Conservation (phyloP, 1,284 basidiomycete species). For the Peniophora sp. region DNA sequence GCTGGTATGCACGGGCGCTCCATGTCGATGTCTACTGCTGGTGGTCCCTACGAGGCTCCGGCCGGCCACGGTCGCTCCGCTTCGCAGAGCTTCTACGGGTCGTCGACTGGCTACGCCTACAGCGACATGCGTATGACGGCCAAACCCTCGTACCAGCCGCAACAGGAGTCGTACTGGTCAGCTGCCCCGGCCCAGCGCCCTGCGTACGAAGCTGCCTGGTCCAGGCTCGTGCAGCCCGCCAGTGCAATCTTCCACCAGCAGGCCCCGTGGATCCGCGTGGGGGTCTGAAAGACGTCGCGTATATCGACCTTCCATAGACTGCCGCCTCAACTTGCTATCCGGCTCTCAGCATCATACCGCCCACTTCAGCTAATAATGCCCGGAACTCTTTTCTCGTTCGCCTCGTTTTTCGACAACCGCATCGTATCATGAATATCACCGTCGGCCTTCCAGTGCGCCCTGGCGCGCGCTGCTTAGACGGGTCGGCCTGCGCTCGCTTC, state of each 20-base stretch:
- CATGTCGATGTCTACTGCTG: slow-evolving; percentile 40
- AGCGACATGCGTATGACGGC: slow-evolving; percentile 35
- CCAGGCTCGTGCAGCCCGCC: too few relatives aligned
- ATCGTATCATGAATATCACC: too few relatives aligned
- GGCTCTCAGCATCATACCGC: too few relatives aligned
- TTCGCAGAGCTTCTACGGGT: slow-evolving; percentile 33
- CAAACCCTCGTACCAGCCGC: slow-evolving; percentile 29
- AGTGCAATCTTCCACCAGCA: too few relatives aligned
- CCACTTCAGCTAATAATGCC: too few relatives aligned
- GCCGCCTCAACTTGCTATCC: too few relatives aligned
- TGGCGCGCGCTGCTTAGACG: slow-evolving; percentile 10
- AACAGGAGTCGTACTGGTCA: slow-evolving; percentile 32
- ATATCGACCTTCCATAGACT: too few relatives aligned
- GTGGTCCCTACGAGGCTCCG: slow-evolving; percentile 37
- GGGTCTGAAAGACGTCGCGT: too few relatives aligned
- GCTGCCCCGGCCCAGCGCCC: slow-evolving; percentile 18
- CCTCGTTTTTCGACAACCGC: slow-evolving; percentile 2
- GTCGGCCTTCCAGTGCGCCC: slow-evolving; percentile 5
- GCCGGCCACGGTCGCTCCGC: slow-evolving; percentile 51
- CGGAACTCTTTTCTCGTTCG: background rate
- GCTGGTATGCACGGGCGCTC: slow-evolving; percentile 42
- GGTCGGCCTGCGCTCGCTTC: slow-evolving; percentile 7
- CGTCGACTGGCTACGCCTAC: slow-evolving; percentile 42
- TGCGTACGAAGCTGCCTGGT: slow-evolving; percentile 15
- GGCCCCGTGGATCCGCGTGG: too few relatives aligned